Base-by-base conservation (phyloP, 441 rosid species). In the Pelargonium citronellum region DNA sequence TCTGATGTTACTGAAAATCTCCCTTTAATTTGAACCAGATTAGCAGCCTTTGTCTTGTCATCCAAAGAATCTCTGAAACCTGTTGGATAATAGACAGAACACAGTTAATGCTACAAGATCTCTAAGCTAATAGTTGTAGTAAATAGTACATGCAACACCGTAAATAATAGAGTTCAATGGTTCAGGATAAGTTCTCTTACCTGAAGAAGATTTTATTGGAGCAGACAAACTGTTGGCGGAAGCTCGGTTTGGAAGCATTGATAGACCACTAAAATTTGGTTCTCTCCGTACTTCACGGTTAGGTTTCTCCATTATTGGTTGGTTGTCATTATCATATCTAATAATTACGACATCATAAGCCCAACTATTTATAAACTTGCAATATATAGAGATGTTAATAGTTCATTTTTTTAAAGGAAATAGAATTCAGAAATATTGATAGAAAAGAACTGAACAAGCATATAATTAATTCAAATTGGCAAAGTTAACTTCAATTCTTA, bases 201-300 rank as follows among this genome's bases (percentile, higher is more conserved):
- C 99, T 87, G 87, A 93, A 47, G 99, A 91, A 74, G 94, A 89
- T 78, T 92, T 95, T 63, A 86, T 92, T 27, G 99, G 99, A 84
- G 98, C 99, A 67, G 99, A 95, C 74, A 92, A 81, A 71, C 99
- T 95, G 81, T 95, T 92, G 37, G 99, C 92, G 49, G 99, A 95
- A 74, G 99, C 99, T 71, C 97, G 86, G 71, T 81, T 95, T 69
- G 99, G 85, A 80, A 95, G 97, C 89, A 80, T 88, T 75, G 92
- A 77, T 63, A 98, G 99, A 76, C 98, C 98, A 74, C 99, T 92
- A 79, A 95, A 88, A 81, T 94, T 92, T 16, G 98, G 97, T 69
- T 83, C 87, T 83, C 83, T 89, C 63, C 87, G 87, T 72, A 77
- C 81, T 67, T 85, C 90, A 71, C 68, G 79, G 71, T 69, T 80